Percentiles rank a stretch among this genome's conserved stretches.
These are phyloP conservation scores for Podospora tetraspora DNA, from an alignment of 495 filamentous ascomycete species.

Conservation along the genomic window DNA sequence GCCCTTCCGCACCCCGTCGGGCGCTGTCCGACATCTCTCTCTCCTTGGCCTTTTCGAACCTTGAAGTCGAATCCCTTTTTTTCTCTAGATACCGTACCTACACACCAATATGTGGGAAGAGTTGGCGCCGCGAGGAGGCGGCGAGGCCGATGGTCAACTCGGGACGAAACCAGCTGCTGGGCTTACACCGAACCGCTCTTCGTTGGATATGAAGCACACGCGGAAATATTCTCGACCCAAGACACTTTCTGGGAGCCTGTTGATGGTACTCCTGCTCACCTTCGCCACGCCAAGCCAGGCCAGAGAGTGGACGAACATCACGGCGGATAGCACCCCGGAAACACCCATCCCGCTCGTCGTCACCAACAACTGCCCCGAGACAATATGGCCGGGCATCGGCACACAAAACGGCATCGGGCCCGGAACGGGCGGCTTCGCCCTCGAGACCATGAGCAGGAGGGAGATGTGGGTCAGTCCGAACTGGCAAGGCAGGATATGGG, in stretches of 20 bases:
- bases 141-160: neutral
- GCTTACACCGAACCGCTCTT: neutral
- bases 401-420: slow-evolving; percentile 63
- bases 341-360: slow-evolving; percentile 48
- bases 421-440: slow-evolving; percentile 56
- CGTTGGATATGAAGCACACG: neutral
- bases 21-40: neutral
- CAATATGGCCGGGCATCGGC: slow-evolving; percentile 65
- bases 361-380: slow-evolving; percentile 61
- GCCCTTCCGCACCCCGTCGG: neutral
- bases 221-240: neutral
- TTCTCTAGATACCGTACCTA: neutral
- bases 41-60: neutral
- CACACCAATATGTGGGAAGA: neutral
- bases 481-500: slow-evolving; percentile 80
- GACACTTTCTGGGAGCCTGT: neutral
- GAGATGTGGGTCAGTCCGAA: slow-evolving; percentile 55
- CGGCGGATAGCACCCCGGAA: slow-evolving; percentile 2
- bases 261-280: neutral
- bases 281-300: neutral
- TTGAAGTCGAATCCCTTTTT: neutral
- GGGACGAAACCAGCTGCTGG: neutral
- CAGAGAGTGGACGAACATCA: slow-evolving; percentile 4
- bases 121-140: neutral
- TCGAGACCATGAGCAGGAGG: slow-evolving; percentile 45